These are phyloP conservation scores for Colletotrichum sp. DNA, from an alignment of 2,329 filamentous ascomycete species.

Conservation along the genomic window DNA sequence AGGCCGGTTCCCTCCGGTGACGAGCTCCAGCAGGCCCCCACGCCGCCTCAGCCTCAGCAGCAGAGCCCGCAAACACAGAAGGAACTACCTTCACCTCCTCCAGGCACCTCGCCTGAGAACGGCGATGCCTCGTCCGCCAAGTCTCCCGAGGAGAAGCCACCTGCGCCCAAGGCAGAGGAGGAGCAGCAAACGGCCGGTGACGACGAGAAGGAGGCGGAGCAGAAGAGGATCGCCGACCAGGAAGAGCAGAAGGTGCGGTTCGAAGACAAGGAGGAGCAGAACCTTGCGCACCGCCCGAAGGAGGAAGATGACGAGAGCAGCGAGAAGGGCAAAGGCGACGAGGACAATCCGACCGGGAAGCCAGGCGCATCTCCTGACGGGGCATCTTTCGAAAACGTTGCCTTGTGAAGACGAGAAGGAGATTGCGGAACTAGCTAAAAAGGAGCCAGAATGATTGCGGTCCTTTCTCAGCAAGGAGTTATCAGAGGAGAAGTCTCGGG, in stretches of 20 bases:
- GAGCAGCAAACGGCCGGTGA: slow-evolving; percentile 32
- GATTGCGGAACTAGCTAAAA: not conserved
- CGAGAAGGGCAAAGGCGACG: slow-evolving; percentile 36
- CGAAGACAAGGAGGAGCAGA: slow-evolving; percentile 61
- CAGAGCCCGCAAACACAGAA: slow-evolving; percentile 32
- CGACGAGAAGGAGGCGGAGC: slow-evolving; percentile 36
- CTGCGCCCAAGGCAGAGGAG: slow-evolving; percentile 22
- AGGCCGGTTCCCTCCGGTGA: slow-evolving; percentile 47
- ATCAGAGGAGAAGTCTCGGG: slow-evolving; percentile 1
- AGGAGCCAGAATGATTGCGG: not conserved
- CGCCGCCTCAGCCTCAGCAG: slow-evolving; percentile 28
- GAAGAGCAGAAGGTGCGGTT: slow-evolving; percentile 63
- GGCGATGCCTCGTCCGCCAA: slow-evolving; percentile 22
- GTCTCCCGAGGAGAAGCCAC: slow-evolving; percentile 20
- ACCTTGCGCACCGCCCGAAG: slow-evolving; percentile 53
- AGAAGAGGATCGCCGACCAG: slow-evolving; percentile 38
- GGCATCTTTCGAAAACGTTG: slow-evolving; percentile 69
- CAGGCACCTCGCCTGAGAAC: slow-evolving; percentile 28
- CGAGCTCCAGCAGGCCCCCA: slow-evolving; percentile 29
- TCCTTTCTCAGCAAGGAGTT: slow-evolving; percentile 15
- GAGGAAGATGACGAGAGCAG: slow-evolving; percentile 24
- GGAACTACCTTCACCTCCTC: slow-evolving; percentile 32
- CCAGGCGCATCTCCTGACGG: slow-evolving; percentile 57
- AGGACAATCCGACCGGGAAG: slow-evolving; percentile 39
- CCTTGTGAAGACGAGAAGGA: slow-evolving; percentile 46